A percentile compares a stretch with the other conserved stretches of the same genome.
These are phyloP conservation scores for Helianthus annuus DNA, from an alignment of 129 eudicot genomes.

Conservation along the genomic window HanXRQr2.0-SUNRISE NC_035441.2:164066307-164066806, in stretches of 20 bases:
- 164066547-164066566: conserved; percentile 46
- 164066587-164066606: conserved; percentile 26
- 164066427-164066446: conserved; percentile 40
- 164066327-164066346: conserved; percentile 9
- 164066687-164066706: background rate
- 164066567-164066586: conserved; percentile 59
- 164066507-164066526: conserved; percentile 30
- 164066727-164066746: conserved; percentile 23
- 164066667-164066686: background rate
- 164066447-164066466: conserved; percentile 26
- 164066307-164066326: conserved; percentile 39
- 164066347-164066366: background rate
- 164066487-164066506: conserved; percentile 17
- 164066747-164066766: conserved; percentile 35
- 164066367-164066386: conserved; percentile 34
- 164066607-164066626: conserved; percentile 25
- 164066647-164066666: background rate
- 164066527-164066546: conserved; percentile 24
- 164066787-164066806: conserved; percentile 44
- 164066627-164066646: conserved; percentile 17
- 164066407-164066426: conserved; percentile 35
- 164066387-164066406: conserved; percentile 46
- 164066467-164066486: background rate
- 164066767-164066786: conserved; percentile 29
- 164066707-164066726: conserved; percentile 11